Evolutionary conservation across 306 rosid species (phyloP), one percentile per base, ranked within the genome.

Genomic region (Neltuma alba): DNA sequence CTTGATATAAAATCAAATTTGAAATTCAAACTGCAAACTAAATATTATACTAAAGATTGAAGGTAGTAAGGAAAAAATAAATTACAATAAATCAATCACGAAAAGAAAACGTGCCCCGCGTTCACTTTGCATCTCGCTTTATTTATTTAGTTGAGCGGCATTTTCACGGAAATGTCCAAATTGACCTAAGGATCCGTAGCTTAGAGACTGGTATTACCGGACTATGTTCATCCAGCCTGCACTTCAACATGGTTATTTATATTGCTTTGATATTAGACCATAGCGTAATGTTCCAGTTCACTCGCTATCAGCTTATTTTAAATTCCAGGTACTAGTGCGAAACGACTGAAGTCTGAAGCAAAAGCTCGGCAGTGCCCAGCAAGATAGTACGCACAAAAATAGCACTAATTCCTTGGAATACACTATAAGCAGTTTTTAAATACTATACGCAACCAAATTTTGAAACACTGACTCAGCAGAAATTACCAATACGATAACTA

Each of bases 361-460:
- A 75, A 7, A 37, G 14, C 45, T 50, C 37, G 36, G 61, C 31
- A 79, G 70, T 28, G 30, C 80, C 30, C 69, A 33, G 41, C 47
- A 50, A 55, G n/a, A 62, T 65, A 23, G 52, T 77, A 84, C 65
- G 67, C 72, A 72, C 57, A 76, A 72, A 84, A 80, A 77, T 42
- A 80, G 41, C 80, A 65, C 70, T 68, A 73, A 76, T 50, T 79
- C 63, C 72, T 69, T 81, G 80, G 66, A 81, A 85, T 77, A 81
- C 87, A 76, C 74, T 63, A 58, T 81, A 79, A 55, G 58, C 75
- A 52, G 81, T 81, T 71, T 81, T 75, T 36, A 42, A 81, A 79
- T 55, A 85, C 78, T 72, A 77, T 88, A 87, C 81, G 79, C 94
- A 88, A 86, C 83, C 87, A 88, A 85, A 88, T 81, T 41, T 42